Evolutionary conservation across 139 green algal species (phyloP).

Genomic region (Axilococcus clingmanii): DNA sequence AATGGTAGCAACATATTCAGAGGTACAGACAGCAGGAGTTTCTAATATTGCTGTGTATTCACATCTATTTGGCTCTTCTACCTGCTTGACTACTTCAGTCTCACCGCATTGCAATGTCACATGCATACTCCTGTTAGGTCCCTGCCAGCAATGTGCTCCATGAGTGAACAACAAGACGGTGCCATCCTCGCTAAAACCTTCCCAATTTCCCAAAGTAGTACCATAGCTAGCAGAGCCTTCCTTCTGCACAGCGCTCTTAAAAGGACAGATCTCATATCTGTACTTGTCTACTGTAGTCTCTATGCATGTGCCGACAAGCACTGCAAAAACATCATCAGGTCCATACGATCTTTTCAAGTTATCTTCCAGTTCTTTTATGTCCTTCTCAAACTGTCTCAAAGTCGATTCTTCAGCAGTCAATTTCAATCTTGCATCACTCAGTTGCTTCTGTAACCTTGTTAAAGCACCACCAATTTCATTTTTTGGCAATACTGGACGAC

Average conservation of each 20-base stretch:
- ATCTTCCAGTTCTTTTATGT: conserved; percentile 5
- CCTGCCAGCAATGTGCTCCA: conserved; percentile 64
- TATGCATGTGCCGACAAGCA: conserved; percentile 44
- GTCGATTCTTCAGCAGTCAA: conserved; percentile 4
- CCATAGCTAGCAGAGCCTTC: conserved; percentile 37
- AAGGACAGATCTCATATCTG: conserved; percentile 70
- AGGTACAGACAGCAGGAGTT: conserved; percentile 57
- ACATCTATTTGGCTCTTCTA: conserved; percentile 68
- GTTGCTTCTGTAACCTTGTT: not conserved
- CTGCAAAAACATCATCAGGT: conserved; percentile 27
- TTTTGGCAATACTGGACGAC: no score
- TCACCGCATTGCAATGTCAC: conserved; percentile 42
- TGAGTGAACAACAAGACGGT: conserved; percentile 33
- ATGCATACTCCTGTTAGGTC: conserved; percentile 45
- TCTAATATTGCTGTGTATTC: conserved; percentile 52
- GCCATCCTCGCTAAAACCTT: conserved; percentile 38
- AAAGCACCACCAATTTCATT: not conserved
- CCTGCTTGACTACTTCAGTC: conserved; percentile 38
- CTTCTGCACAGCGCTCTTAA: conserved; percentile 49
- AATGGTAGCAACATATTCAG: conserved; percentile 14
- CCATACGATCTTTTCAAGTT: conserved; percentile 36
- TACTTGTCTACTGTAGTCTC: conserved; percentile 54
- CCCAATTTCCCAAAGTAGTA: conserved; percentile 48
- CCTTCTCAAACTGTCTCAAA: conserved; percentile 10
- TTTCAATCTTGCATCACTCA: not conserved